A percentile compares a stretch with the other conserved stretches of the same genome.
phyloP scores from a whole-genome alignment of 164 flowering plant species.

The Taxillus chinensis region DNA sequence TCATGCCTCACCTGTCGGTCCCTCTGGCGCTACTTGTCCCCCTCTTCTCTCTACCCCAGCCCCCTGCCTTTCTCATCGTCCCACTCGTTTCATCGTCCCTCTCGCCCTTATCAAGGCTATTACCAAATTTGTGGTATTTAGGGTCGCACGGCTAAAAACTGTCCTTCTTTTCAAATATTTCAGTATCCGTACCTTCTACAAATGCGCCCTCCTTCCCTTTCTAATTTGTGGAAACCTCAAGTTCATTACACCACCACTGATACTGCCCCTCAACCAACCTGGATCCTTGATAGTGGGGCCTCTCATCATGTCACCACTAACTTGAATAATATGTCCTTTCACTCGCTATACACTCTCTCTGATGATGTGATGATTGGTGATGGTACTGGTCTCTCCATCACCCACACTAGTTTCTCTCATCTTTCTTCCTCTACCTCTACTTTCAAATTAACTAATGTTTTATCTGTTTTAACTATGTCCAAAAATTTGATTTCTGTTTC shows the following conservation, averaged over 20 bases:
- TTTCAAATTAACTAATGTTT: not conserved
- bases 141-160: not conserved
- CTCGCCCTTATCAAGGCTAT: not conserved
- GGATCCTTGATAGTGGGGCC: not conserved
- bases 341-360: not conserved
- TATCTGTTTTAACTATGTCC: not conserved
- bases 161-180: not conserved
- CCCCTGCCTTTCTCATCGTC: conserved; percentile 16
- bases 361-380: not conserved
- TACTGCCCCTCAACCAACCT: not conserved
- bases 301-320: not conserved
- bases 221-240: not conserved
- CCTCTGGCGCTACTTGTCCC: no score
- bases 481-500: conserved; percentile 1
- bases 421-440: not conserved
- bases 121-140: not conserved
- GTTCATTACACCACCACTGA: not conserved
- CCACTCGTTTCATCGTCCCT: conserved; percentile 8
- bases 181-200: not conserved
- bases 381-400: not conserved
- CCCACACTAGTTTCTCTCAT: not conserved
- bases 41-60: no score
- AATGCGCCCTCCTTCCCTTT: not conserved
- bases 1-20: no score
- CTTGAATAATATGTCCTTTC: conserved; percentile 1